Conservation (phyloP, 306 rosid species). For the Glycyrrhiza uralensis region DNA sequence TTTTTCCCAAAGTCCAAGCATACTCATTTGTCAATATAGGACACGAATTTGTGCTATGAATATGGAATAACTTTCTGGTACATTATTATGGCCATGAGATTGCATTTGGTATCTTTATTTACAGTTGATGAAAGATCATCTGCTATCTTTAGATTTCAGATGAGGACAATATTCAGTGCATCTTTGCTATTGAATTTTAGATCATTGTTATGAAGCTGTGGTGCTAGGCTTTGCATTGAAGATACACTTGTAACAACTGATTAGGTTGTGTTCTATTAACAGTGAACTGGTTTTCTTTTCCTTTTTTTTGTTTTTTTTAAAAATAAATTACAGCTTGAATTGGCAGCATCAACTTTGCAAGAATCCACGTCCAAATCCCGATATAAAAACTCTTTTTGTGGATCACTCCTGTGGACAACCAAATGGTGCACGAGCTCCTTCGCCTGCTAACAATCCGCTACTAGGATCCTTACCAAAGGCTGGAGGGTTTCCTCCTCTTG, state of each 20-base stretch:
- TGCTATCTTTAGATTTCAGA: background rate
- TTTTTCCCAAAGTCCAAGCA: background rate
- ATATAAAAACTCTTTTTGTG: constrained; percentile 96
- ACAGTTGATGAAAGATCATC: background rate
- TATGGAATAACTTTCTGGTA: background rate
- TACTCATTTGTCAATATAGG: background rate
- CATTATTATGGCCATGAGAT: background rate
- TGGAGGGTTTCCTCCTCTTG: constrained; percentile 92
- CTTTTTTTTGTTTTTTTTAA: background rate
- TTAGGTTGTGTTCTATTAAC: constrained; percentile 3
- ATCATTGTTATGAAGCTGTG: background rate
- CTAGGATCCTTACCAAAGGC: constrained; percentile 88
- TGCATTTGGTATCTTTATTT: background rate
- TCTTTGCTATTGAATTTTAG: background rate
- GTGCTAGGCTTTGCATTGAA: background rate
- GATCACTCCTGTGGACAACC: constrained; percentile 99
- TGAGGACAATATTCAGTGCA: background rate
- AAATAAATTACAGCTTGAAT: constrained; percentile 67
- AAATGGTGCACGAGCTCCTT: constrained; percentile 95
- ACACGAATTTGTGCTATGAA: background rate
- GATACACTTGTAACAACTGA: background rate
- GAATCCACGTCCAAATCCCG: constrained; percentile 98
- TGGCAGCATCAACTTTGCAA: constrained; percentile 99
- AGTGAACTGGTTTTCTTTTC: constrained; percentile 13
- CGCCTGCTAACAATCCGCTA: constrained; percentile 89